Conservation (phyloP, 2,329 filamentous ascomycete genomes). For the Rutstroemia sp. region DNA sequence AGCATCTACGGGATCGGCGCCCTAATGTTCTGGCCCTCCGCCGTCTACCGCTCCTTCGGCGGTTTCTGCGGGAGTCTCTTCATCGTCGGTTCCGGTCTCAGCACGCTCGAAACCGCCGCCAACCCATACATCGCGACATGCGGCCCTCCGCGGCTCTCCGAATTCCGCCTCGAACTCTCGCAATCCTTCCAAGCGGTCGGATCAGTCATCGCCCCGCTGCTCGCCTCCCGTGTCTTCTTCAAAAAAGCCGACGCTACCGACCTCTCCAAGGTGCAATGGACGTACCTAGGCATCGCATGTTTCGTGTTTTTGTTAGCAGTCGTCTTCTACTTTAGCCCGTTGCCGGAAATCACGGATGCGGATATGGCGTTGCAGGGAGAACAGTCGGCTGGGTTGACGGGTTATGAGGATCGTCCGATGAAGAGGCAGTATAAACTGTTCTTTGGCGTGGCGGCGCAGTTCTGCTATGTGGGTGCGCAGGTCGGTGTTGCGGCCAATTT, state of each 20-base stretch:
- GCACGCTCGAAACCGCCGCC: conserved; percentile 70
- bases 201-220: conserved; percentile 62
- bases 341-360: conserved; percentile 45
- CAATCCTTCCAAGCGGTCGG: conserved; percentile 71
- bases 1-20: conserved; percentile 67
- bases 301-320: conserved; percentile 64
- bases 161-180: conserved; percentile 66
- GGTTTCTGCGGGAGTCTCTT: conserved; percentile 36
- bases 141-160: conserved; percentile 64
- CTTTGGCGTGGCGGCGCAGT: conserved; percentile 68
- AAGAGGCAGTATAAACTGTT: conserved; percentile 46
- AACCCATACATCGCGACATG: conserved; percentile 67
- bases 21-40: conserved; percentile 78
- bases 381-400: conserved; percentile 9
- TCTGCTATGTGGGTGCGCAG: conserved; percentile 60
- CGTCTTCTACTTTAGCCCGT: conserved; percentile 59
- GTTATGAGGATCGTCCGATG: conserved; percentile 17
- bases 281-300: conserved; percentile 69
- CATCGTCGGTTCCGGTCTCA: conserved; percentile 68
- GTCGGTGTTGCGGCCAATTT: conserved; percentile 14
- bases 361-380: conserved; percentile 42
- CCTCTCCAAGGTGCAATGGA: conserved; percentile 65
- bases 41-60: conserved; percentile 36
- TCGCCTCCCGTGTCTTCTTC: conserved; percentile 69
- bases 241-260: conserved; percentile 30